Base-by-base conservation (phyloP, 306 rosid species). In the Begonia fuchsioides region DNA sequence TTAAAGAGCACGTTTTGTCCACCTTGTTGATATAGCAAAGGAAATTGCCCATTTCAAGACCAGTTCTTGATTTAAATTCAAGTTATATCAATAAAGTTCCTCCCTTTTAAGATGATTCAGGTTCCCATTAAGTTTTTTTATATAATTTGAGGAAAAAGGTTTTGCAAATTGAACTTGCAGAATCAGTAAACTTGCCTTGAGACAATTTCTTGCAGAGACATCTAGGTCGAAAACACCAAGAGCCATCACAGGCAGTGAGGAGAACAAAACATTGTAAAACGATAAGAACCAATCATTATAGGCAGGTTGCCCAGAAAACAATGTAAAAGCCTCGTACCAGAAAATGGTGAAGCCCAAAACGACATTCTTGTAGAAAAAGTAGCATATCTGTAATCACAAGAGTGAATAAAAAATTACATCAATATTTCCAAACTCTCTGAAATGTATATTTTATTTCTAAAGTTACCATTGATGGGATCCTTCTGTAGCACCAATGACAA, bases 401-500 rank as follows among this genome's bases (percentile, higher is more conserved):
- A 73, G 64, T 49, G 48, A 59, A 46, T 13, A n/a, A 43, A 47
- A 19, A 19, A 19, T 19, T 19, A 19, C 26, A 19, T 19, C 26
- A 19, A 19, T 19, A 19, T 2, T 40, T 40, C n/a, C n/a, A n/a
- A n/a, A n/a, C n/a, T n/a, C n/a, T n/a, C n/a, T n/a, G n/a, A n/a
- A 40, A 40, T 14, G 48, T 47, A 48, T 46, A 6, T 13, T 4
- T 15, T 15, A 17, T 53, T 66, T 54, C 51, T 57, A 48, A 39
- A 18, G 32, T 54, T 81, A 92, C 98, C 98, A 92, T 92, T 54
- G 93, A 82, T 35, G 98, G 72, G 62, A 85, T 73, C 70, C 98
- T 74, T 57, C 98, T 72, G 75, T 82, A 92, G 74, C 98, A 92
- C 98, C 98, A 92, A 69, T 92, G 98, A 43, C 98, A 96, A 13